Base-by-base conservation (phyloP, 257 asterid species). In the Ajuga chamaepitys region DNA sequence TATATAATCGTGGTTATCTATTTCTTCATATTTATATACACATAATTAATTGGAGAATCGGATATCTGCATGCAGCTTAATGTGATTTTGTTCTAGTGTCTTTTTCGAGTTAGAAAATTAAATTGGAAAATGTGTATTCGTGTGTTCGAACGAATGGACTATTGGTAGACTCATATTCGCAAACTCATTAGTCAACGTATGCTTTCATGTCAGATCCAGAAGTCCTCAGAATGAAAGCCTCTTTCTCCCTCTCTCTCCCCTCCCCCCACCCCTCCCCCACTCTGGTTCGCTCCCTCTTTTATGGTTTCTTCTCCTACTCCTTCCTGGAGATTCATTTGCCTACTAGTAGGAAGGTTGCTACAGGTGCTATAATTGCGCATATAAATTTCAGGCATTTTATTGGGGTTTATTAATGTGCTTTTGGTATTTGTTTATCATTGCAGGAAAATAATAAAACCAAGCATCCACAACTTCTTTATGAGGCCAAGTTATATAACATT, bases 371-470 rank as follows among this genome's bases (percentile, higher is more conserved):
- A 40, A 34, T 68, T 17, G 58, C 11, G 6, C 22, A 28, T 28
- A 25, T 20, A 17, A 51, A 51, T n/a, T n/a, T 55, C 14, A 32
- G 47, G 51, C 46, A 61, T 40, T 25, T 58, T 5, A 28, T 10
- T 70, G 4, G 10, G 48, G 30, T 17, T 48, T 34, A 22, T 14
- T 60, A 51, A 18, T 46, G 47, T 56, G 22, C 48, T 30, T 67
- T 68, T 46, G 25, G 57, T 38, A 48, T 74, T 59, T 62, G 25
- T 65, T 74, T 58, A 5, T 24, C 30, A 68, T 66, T 77, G 81
- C 90, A 92, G 98, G 98, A 92, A 82, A 88, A 86, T 71, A 86
- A 79, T 57, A 88, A 85, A 81, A 92, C 98, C 3, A 92, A 86
- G 77, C 98, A 92, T 71, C 98, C 97, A 8, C 98, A 92, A 64